Conservation (phyloP, 139 green algal species). For the Marvania coccoides region DNA sequence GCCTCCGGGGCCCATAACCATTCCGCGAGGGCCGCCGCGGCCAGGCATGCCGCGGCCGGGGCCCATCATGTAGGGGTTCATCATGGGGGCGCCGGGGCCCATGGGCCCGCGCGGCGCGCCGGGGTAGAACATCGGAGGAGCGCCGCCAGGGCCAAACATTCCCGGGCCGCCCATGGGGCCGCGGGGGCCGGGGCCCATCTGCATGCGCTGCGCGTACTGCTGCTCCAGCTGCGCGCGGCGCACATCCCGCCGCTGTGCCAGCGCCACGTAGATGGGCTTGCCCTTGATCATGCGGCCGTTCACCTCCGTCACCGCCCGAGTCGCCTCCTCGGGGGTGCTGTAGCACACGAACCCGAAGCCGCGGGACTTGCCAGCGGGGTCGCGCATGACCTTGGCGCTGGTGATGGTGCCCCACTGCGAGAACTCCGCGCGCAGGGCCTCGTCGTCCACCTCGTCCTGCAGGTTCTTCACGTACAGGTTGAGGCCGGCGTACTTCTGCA, state of each 20-base stretch:
- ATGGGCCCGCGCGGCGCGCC: conserved; percentile 5
- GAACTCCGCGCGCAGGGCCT: conserved; percentile 48
- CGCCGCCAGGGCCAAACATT: conserved; percentile 23
- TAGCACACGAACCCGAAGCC: conserved; percentile 95
- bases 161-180: conserved; percentile 40
- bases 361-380: conserved; percentile 59
- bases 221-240: conserved; percentile 69
- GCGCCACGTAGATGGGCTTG: conserved; percentile 88
- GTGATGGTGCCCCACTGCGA: conserved; percentile 70
- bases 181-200: conserved; percentile 7
- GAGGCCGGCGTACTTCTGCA: conserved; percentile 74
- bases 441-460: conserved; percentile 68
- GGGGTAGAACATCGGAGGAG: conserved; percentile 34
- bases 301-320: conserved; percentile 76
- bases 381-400: conserved; percentile 82
- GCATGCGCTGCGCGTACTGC: conserved; percentile 43
- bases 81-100: conserved; percentile 20
- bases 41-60: conserved; percentile 17
- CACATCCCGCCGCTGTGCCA: conserved; percentile 80
- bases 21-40: conserved; percentile 15
- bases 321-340: conserved; percentile 73
- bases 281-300: conserved; percentile 69
- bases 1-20: conserved; percentile 3
- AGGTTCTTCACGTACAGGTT: conserved; percentile 97
- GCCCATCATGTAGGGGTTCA: conserved; percentile 25